Base-by-base conservation (phyloP, 345 rosid genomes). In the Physaria fendleri region DNA sequence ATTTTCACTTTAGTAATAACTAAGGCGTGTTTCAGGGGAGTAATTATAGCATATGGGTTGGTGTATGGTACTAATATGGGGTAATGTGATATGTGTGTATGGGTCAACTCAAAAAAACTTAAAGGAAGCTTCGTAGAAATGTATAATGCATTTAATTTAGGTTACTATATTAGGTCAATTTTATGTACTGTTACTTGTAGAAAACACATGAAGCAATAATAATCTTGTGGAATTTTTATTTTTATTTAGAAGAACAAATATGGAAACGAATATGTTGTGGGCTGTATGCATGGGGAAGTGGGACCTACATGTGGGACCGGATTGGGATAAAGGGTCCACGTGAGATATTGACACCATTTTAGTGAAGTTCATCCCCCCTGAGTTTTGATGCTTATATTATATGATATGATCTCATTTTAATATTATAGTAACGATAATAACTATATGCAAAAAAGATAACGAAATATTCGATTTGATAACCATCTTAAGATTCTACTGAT, bases 351-450 rank as follows among this genome's bases (percentile, higher is more conserved):
- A 78, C 81, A 78, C 43, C 61, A 66, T 68, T 56, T 30, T 45
- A 51, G 67, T 71, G 65, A 68, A 78, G 71, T 86, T 83, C 95
- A 78, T 80, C 84, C 85, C 90, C 95, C 84, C 87, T 75, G 75
- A 65, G 43, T 62, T 66, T 75, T 56, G 74, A 63, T 63, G 74
- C 74, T 63, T 56, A 4, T 12, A 39, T 23, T 6, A 15, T 1
- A 24, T 14, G 48, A 4, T 12, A 39, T 23, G 5, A 15, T 1
- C 16, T 14, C 1, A 14, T 20, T 27, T 17, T 62, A 15, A 4
- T 21, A 13, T 13, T 17, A 17, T 7, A 6, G 25, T 37, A 60
- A 59, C 21, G n/a, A 50, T 59, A 18, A 16, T 51, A 68, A 44
- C 72, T 37, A 45, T 24, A 54, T 15, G 6, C 12, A 7, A 29